Evolutionary conservation across 352 stramenopile species (phyloP).

Genomic region (Peronosclerospora sorghi): DNA sequence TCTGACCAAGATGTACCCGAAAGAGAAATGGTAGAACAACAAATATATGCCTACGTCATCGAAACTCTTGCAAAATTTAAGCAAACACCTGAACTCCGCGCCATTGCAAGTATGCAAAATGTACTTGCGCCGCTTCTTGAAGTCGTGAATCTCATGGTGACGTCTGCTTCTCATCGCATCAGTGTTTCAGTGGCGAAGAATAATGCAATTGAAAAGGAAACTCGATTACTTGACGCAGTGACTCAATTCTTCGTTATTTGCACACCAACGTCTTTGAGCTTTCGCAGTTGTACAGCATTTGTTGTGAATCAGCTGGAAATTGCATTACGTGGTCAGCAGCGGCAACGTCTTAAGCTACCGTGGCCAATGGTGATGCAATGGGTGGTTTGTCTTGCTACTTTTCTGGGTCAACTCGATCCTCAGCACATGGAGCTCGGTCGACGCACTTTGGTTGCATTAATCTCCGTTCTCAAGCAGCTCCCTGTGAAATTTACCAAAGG

Average conservation of each 20-base stretch:
- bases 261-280: slow-evolving; percentile 55
- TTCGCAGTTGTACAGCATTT: slow-evolving; percentile 65
- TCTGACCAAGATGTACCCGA: slow-evolving; percentile 5
- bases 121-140: slow-evolving; percentile 50
- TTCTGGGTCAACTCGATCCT: slow-evolving; percentile 45
- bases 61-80: slow-evolving; percentile 50
- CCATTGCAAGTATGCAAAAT: slow-evolving; percentile 45
- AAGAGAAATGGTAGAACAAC: slow-evolving; percentile 24
- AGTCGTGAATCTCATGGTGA: slow-evolving; percentile 43
- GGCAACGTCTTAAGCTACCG: slow-evolving; percentile 14
- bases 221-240: slow-evolving; percentile 43
- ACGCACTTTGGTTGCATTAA: slow-evolving; percentile 52
- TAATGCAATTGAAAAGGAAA: slow-evolving; percentile 13
- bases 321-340: slow-evolving; percentile 22
- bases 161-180: slow-evolving; percentile 3
- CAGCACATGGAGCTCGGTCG: slow-evolving; percentile 50
- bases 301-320: slow-evolving; percentile 48
- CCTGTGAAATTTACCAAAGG: slow-evolving; percentile 33
- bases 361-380: slow-evolving; percentile 65
- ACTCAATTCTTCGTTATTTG: slow-evolving; percentile 58
- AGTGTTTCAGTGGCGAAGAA: neutral
- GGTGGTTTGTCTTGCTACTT: slow-evolving; percentile 52
- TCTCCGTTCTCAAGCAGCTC: slow-evolving; percentile 69
- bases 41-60: slow-evolving; percentile 43
- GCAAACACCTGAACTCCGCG: slow-evolving; percentile 45